Evolutionary conservation across 495 filamentous ascomycete species (phyloP).

Genomic region (Astrocystis sublimbata): DNA sequence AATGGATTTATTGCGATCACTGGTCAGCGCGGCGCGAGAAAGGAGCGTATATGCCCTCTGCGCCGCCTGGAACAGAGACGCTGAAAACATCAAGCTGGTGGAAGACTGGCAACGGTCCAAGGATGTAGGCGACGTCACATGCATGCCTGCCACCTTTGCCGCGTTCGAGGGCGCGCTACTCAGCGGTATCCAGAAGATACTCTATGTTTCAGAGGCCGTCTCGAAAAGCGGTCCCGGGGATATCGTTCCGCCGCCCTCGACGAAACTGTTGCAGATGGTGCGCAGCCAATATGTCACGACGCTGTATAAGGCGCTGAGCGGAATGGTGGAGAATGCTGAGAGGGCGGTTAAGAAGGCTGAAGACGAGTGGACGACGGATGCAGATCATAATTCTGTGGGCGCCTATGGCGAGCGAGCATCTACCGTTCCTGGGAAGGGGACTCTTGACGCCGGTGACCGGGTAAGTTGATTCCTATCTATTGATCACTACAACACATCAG

Average conservation of each 20-base stretch:
- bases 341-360: slow-evolving; percentile 59
- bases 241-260: slow-evolving; percentile 77
- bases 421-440: slow-evolving; percentile 46
- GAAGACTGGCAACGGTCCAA: slow-evolving; percentile 87
- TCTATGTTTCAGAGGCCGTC: slow-evolving; percentile 85
- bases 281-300: slow-evolving; percentile 84
- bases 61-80: slow-evolving; percentile 83
- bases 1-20: slow-evolving; percentile 64
- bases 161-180: slow-evolving; percentile 78
- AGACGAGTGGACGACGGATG: slow-evolving; percentile 58
- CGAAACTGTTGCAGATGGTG: slow-evolving; percentile 83
- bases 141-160: slow-evolving; percentile 81
- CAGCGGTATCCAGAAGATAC: slow-evolving; percentile 83
- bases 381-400: slow-evolving; percentile 32
- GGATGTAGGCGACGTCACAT: slow-evolving; percentile 80
- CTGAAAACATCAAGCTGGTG: slow-evolving; percentile 81
- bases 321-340: slow-evolving; percentile 95
- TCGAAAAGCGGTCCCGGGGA: slow-evolving; percentile 64
- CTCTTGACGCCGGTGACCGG: slow-evolving; percentile 66
- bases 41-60: slow-evolving; percentile 78
- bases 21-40: slow-evolving; percentile 80
- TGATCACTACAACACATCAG: too few relatives aligned
- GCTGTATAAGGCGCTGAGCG: slow-evolving; percentile 86
- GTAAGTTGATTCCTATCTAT: slow-evolving; percentile 56
- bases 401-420: slow-evolving; percentile 25